These are phyloP conservation scores for Quercus dentata DNA, from an alignment of 306 rosid species.

Conservation along the genomic window DNA sequence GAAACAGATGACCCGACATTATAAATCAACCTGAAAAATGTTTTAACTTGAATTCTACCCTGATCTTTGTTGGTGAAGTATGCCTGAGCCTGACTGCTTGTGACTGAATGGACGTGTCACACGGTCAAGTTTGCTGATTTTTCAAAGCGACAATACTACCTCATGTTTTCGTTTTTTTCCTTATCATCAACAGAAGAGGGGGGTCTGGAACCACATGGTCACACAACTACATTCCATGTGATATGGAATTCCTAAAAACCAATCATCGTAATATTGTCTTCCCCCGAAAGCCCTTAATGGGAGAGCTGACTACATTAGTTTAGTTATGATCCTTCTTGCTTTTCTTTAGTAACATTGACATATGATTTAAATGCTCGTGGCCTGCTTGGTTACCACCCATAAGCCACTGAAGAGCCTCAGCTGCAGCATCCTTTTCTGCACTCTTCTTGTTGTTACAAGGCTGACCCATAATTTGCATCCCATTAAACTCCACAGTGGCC, in stretches of 20 bases:
- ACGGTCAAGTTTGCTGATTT: neutral
- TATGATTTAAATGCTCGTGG: constrained; percentile 51
- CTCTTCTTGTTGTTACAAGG: constrained; percentile 86
- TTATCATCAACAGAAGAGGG: neutral
- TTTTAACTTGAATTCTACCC: constrained; percentile 4
- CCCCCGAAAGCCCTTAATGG: neutral
- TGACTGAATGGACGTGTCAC: neutral
- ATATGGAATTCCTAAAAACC: constrained; percentile 2
- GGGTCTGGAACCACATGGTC: neutral
- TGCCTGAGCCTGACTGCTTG: neutral
- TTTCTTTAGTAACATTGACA: constrained; percentile 78
- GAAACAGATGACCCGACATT: neutral
- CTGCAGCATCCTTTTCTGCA: constrained; percentile 96
- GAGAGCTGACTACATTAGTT: constrained; percentile 3
- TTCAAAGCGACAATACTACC: neutral
- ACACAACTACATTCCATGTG: neutral
- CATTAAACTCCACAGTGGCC: constrained; percentile 71
- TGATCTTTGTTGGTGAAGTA: neutral
- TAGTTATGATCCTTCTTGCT: constrained; percentile 68
- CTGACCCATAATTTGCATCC: constrained; percentile 76
- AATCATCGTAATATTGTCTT: neutral
- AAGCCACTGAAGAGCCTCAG: constrained; percentile 90
- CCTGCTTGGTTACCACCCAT: constrained; percentile 59
- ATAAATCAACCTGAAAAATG: neutral
- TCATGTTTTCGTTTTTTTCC: neutral